A percentile compares a stretch with the other conserved stretches of the same genome.
These are phyloP conservation scores for Ophiostoma ulmi DNA, from an alignment of 2,329 filamentous ascomycete genomes.

Conservation along the genomic window DNA sequence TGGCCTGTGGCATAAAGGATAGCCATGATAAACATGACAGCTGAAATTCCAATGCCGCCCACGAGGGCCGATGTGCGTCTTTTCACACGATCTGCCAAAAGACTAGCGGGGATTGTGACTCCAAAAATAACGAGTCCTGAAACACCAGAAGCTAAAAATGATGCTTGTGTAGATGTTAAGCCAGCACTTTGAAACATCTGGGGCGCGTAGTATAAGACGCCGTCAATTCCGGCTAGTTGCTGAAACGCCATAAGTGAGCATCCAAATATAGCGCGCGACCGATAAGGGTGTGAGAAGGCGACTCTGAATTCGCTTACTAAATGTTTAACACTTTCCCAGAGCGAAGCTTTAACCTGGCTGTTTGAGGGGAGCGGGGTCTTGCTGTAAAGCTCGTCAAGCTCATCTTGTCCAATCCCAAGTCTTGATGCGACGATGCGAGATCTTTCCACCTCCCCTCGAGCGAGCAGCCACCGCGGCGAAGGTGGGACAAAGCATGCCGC, in stretches of 20 bases:
- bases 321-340: background rate
- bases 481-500: background rate
- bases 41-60: background rate
- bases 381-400: slow-evolving; percentile 3
- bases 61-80: background rate
- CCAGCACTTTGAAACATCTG: slow-evolving; percentile 14
- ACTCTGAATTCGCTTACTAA: slow-evolving; percentile 4
- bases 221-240: slow-evolving; percentile 11
- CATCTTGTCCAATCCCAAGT: slow-evolving; percentile 2
- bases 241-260: slow-evolving; percentile 16
- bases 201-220: slow-evolving; percentile 11
- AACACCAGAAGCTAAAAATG: slow-evolving; percentile 7
- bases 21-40: background rate
- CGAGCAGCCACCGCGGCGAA: slow-evolving; percentile 12
- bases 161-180: background rate
- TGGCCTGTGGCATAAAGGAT: background rate
- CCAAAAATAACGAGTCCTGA: slow-evolving; percentile 7
- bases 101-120: background rate
- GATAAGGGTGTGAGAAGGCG: background rate
- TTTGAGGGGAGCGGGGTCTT: background rate
- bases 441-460: background rate
- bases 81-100: slow-evolving; percentile 2
- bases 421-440: background rate
- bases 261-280: background rate
- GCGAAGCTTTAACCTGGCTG: background rate